A percentile compares a stretch with the other conserved stretches of the same genome.
These are phyloP conservation scores for Trichoderma koningii DNA, from an alignment of 2,329 filamentous ascomycete genomes.

Conservation along the genomic window DNA sequence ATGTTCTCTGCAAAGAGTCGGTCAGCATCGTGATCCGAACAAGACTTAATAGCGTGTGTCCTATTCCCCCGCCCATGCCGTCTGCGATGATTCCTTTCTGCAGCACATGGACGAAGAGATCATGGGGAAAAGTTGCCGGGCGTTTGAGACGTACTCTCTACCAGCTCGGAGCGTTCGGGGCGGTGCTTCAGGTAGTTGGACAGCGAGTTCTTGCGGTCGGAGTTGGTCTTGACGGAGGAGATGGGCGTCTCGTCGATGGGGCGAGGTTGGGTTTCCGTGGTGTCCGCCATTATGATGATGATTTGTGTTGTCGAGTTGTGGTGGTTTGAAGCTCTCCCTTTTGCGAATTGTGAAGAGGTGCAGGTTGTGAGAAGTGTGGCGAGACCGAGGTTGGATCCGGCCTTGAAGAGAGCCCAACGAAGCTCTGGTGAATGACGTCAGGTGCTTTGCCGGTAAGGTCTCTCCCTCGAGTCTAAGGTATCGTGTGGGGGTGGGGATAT, in stretches of 20 bases:
- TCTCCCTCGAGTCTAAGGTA: background rate
- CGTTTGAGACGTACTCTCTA: constrained; percentile 65
- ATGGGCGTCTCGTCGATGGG: constrained; percentile 55
- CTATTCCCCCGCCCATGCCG: no score
- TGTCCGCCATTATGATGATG: constrained; percentile 25
- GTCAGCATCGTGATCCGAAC: constrained; percentile 7
- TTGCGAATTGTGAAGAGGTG: background rate
- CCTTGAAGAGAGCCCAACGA: constrained; percentile 19
- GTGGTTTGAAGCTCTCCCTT: background rate
- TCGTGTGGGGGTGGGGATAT: constrained; percentile 22
- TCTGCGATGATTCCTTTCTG: background rate
- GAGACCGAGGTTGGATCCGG: constrained; percentile 5
- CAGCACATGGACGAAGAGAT: no score
- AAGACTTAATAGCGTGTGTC: background rate
- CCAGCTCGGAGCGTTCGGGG: constrained; percentile 72
- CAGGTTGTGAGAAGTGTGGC: constrained; percentile 5
- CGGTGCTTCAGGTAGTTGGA: constrained; percentile 73
- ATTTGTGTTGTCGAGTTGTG: background rate
- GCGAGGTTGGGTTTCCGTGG: constrained; percentile 30
- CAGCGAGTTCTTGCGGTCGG: constrained; percentile 66
- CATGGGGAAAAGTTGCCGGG: background rate
- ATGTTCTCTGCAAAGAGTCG: constrained; percentile 68
- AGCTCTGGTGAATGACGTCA: constrained; percentile 26
- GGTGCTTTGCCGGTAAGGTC: background rate
- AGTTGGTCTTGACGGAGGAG: constrained; percentile 55